Evolutionary conservation across 2,329 filamentous ascomycete genomes (phyloP).

Genomic region (Colletotrichum nymphaeae): DNA sequence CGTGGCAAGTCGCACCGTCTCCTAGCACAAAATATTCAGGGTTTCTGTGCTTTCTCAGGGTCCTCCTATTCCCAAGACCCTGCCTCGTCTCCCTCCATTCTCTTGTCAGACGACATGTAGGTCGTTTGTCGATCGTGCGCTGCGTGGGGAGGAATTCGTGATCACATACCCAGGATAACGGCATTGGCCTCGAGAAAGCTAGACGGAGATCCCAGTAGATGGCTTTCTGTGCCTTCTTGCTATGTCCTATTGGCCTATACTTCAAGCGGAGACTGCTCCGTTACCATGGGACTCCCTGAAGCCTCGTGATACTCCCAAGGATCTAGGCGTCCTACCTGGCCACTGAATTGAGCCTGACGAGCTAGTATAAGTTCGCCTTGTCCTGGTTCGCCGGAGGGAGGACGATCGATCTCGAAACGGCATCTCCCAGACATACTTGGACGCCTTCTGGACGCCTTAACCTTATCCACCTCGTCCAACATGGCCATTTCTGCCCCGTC

Average conservation of each 20-base stretch:
- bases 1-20: neutral
- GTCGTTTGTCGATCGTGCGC: neutral
- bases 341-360: neutral
- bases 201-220: neutral
- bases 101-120: neutral
- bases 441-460: slow-evolving; percentile 17
- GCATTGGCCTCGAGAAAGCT: neutral
- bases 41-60: neutral
- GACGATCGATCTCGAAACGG: neutral
- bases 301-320: neutral
- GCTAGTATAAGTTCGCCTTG: slow-evolving; percentile 16
- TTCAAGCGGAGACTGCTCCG: neutral
- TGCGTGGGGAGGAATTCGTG: neutral
- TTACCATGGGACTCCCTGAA: neutral
- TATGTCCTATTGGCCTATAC: neutral
- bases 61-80: too few relatives aligned
- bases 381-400: slow-evolving; percentile 20
- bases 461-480: slow-evolving; percentile 18
- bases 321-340: neutral
- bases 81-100: neutral
- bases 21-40: neutral
- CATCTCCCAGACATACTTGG: neutral
- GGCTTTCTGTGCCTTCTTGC: neutral
- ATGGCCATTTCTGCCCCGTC: neutral
- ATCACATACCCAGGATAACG: neutral